Conservation (phyloP, 2,329 filamentous ascomycete genomes). For the Aspergillus fischeri region DNA sequence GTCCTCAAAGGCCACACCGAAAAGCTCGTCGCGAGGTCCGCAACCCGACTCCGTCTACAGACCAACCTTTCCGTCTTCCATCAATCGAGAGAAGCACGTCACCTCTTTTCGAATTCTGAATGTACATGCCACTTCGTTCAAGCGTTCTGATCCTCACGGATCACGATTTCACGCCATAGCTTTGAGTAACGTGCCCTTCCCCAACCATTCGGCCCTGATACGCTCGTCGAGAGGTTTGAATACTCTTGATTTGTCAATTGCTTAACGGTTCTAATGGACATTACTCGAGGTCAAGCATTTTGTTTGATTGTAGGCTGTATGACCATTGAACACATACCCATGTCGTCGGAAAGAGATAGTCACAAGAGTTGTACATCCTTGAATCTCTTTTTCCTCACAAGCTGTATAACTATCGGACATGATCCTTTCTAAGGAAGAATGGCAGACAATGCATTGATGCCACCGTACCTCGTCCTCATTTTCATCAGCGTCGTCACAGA, state of each 20-base stretch:
- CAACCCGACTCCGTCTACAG: not conserved
- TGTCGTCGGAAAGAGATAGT: not conserved
- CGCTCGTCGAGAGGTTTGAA: not conserved
- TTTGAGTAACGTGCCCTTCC: not conserved
- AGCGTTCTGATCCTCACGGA: not conserved
- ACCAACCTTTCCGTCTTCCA: constrained; percentile 9
- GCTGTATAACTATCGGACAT: not conserved
- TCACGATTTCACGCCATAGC: not conserved
- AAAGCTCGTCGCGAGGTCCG: not conserved
- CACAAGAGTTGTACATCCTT: not conserved
- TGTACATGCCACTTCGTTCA: not conserved
- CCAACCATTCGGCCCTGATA: not conserved
- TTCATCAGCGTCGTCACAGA: constrained; percentile 1
- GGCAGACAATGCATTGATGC: not conserved
- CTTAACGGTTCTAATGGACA: not conserved
- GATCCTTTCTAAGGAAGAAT: not conserved
- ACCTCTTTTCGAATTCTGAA: constrained; percentile 12
- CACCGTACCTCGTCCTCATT: not conserved
- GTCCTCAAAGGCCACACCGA: not conserved
- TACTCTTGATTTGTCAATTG: not conserved
- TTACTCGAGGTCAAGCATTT: not conserved
- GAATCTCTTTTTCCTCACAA: not conserved
- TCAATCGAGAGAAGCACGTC: constrained; percentile 13
- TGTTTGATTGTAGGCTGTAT: not conserved
- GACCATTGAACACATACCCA: not conserved